phyloP scores from a whole-genome alignment of 805 yeast genomes.

The Candida sithepensis region DNA sequence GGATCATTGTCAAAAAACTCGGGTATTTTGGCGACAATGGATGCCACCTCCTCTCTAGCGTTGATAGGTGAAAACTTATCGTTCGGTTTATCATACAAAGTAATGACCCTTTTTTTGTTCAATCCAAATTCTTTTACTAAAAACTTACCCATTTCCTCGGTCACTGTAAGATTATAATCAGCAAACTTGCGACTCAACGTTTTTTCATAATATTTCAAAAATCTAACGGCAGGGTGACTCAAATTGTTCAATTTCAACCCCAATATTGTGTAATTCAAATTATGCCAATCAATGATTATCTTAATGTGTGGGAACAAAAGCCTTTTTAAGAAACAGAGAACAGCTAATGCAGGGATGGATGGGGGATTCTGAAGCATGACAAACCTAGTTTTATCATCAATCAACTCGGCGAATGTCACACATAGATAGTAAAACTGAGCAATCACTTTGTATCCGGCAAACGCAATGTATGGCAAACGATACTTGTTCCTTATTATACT shows the following conservation, averaged over 20 bases:
- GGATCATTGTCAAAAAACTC: conserved; percentile 27
- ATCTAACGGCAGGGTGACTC: conserved; percentile 58
- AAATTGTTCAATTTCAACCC: conserved; percentile 55
- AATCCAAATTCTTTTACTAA: conserved; percentile 55
- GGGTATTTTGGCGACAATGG: conserved; percentile 34
- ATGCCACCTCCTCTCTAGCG: conserved; percentile 21
- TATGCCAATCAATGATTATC: conserved; percentile 93
- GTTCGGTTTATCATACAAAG: conserved; percentile 86
- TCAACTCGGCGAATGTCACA: conserved; percentile 44
- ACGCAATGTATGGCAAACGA: conserved; percentile 50
- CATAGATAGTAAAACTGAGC: conserved; percentile 50
- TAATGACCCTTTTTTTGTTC: conserved; percentile 44
- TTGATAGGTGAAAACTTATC: conserved; percentile 54
- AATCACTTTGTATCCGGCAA: conserved; percentile 57
- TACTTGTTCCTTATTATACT: conserved; percentile 35
- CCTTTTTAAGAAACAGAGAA: conserved; percentile 52
- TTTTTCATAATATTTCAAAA: conserved; percentile 62
- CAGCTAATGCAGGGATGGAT: conserved; percentile 71
- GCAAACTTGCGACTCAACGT: conserved; percentile 58
- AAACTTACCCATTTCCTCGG: conserved; percentile 64
- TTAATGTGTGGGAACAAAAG: conserved; percentile 45
- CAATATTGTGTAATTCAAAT: conserved; percentile 80
- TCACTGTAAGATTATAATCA: conserved; percentile 74
- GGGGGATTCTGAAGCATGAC: conserved; percentile 92
- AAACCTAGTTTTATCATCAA: conserved; percentile 60